phyloP scores from a whole-genome alignment of 108 stramenopile species.

The Pinguiococcus pyrenoidosus region DNA sequence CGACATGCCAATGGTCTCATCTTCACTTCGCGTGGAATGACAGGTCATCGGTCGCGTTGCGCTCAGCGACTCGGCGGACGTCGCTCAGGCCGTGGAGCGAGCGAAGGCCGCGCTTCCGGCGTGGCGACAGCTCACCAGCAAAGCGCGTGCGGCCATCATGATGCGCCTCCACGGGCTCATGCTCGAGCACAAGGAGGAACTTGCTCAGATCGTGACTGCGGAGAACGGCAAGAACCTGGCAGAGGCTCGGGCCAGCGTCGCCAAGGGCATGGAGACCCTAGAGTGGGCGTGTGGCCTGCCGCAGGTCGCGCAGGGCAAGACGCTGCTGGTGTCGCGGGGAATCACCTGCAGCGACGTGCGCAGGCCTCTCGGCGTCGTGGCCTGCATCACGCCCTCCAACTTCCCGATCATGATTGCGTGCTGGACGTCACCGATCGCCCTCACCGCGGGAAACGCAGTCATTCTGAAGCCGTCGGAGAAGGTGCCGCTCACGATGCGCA shows the following conservation, averaged over 20 bases:
- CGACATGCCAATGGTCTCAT: too few relatives aligned
- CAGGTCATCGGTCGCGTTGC: slow-evolving; percentile 3
- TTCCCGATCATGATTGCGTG: slow-evolving; percentile 45
- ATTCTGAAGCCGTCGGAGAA: slow-evolving; percentile 67
- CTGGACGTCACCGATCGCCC: slow-evolving; percentile 89
- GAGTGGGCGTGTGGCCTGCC: slow-evolving; percentile 87
- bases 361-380: slow-evolving; percentile 82
- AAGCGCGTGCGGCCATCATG: slow-evolving; percentile 69
- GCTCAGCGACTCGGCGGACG: slow-evolving; percentile 50
- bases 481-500: slow-evolving; percentile 15
- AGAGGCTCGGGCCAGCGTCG: slow-evolving; percentile 84
- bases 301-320: slow-evolving; percentile 34
- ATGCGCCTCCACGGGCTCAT: slow-evolving; percentile 76
- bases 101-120: slow-evolving; percentile 58
- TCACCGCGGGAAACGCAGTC: slow-evolving; percentile 78
- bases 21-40: neutral
- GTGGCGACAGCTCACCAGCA: slow-evolving; percentile 43
- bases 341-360: slow-evolving; percentile 65
- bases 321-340: slow-evolving; percentile 46
- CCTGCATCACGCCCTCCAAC: slow-evolving; percentile 80
- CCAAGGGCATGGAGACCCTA: slow-evolving; percentile 95
- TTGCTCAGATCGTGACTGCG: slow-evolving; percentile 66
- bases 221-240: slow-evolving; percentile 95
- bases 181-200: slow-evolving; percentile 52
- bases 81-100: slow-evolving; percentile 52